A percentile compares a stretch with the other conserved stretches of the same genome.
These are phyloP conservation scores for Ochromonas danica DNA, from an alignment of 108 stramenopile species.

Conservation along the genomic window DNA sequence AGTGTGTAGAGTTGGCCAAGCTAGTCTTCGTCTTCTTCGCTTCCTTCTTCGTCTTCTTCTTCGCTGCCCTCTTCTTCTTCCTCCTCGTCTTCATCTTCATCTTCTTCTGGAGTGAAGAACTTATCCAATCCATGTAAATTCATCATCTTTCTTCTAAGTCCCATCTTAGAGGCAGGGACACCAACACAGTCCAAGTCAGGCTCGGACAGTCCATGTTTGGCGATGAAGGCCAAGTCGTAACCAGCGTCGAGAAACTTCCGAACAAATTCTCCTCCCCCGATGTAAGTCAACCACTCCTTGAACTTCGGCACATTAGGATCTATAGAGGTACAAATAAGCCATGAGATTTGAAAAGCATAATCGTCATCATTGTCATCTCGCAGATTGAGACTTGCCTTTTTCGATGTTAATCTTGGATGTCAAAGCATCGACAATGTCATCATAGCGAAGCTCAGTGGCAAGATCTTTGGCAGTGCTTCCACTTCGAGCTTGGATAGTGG, in stretches of 20 bases:
- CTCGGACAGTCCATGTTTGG: conserved; percentile 22
- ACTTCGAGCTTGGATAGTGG: neutral
- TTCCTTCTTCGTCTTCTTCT: conserved; percentile 11
- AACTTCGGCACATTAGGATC: conserved; percentile 5
- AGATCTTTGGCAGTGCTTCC: conserved; percentile 14
- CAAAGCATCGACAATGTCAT: conserved; percentile 20
- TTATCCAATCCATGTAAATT: conserved; percentile 3
- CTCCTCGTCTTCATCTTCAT: conserved; percentile 25
- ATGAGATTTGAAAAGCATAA: no score
- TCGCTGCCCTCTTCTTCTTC: conserved; percentile 6
- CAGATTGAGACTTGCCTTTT: no score
- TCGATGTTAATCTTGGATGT: conserved; percentile 27
- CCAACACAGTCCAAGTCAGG: conserved; percentile 31
- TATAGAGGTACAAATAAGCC: no score
- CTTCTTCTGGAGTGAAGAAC: neutral
- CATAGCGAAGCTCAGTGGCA: neutral
- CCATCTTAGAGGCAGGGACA: conserved; percentile 7
- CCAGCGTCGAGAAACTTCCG: conserved; percentile 18
- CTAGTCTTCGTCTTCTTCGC: conserved; percentile 24
- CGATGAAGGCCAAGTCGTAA: conserved; percentile 26
- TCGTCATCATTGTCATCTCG: no score
- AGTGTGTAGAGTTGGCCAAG: no score
- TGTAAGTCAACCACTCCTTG: conserved; percentile 22
- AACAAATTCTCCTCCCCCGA: conserved; percentile 25
- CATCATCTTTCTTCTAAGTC: conserved; percentile 26